A percentile compares a stretch with the other conserved stretches of the same genome.
phyloP scores from a whole-genome alignment of 2,329 filamentous ascomycete species.

The Rachicladosporium sp. region DNA sequence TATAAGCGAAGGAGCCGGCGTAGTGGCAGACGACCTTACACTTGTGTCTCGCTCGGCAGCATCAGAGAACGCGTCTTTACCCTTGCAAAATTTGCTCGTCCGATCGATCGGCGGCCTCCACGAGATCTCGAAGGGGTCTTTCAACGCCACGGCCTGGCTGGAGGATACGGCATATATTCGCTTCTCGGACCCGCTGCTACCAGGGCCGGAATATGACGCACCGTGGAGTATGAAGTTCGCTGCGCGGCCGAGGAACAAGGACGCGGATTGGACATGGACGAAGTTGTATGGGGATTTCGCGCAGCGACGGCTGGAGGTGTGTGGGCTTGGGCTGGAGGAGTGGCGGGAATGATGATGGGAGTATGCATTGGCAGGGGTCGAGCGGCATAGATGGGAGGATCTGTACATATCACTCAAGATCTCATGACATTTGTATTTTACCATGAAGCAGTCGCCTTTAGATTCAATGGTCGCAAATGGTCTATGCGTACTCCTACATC shows the following conservation, averaged over 20 bases:
- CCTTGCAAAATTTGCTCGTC: conserved; percentile 15
- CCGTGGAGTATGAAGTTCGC: conserved; percentile 29
- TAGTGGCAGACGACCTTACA: conserved; percentile 23
- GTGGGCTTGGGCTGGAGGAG: conserved; percentile 38
- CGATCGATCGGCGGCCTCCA: conserved; percentile 22
- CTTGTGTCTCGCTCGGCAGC: conserved; percentile 17
- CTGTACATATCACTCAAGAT: not conserved
- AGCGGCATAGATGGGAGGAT: not conserved
- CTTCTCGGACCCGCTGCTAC: conserved; percentile 35
- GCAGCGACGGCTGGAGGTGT: conserved; percentile 39
- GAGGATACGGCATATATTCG: conserved; percentile 33
- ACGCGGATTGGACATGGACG: conserved; percentile 38
- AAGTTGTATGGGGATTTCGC: conserved; percentile 38
- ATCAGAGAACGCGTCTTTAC: conserved; percentile 12
- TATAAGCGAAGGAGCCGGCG: conserved; percentile 12
- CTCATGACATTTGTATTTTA: not conserved
- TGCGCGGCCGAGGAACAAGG: conserved; percentile 32
- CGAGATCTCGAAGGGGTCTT: conserved; percentile 14
- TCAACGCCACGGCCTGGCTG: conserved; percentile 35
- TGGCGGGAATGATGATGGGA: conserved; percentile 16
- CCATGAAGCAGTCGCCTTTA: not conserved
- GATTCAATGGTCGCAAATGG: not conserved
- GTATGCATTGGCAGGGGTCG: not conserved
- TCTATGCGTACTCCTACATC: not conserved
- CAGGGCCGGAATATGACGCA: conserved; percentile 38